These are phyloP conservation scores for Porphyrellus sp. DNA, from an alignment of 1,284 basidiomycete genomes.

Conservation along the genomic window DNA sequence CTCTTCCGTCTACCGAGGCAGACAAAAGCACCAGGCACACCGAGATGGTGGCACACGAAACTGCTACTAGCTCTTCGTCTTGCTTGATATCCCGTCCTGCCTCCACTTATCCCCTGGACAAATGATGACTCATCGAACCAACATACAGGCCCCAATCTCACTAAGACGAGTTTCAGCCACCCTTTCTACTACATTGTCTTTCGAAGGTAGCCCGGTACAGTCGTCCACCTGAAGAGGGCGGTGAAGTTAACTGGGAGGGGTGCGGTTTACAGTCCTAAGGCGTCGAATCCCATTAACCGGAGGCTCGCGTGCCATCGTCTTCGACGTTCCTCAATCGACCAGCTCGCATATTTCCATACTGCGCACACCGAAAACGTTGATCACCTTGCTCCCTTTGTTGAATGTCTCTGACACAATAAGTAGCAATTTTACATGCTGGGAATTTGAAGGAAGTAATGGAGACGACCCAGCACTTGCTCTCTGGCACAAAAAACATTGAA, in stretches of 20 bases:
- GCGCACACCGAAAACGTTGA: conserved; percentile 2
- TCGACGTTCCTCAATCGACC: conserved; percentile 4
- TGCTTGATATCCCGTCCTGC: neutral
- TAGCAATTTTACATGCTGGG: conserved; percentile 10
- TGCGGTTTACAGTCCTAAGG: neutral
- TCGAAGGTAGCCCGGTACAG: neutral
- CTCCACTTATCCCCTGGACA: conserved; percentile 5
- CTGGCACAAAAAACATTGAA: conserved; percentile 25
- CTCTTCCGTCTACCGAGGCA: neutral
- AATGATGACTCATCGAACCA: neutral
- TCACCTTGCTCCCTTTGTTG: conserved; percentile 12
- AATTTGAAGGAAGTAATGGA: conserved; percentile 7
- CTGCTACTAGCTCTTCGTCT: conserved; percentile 7
- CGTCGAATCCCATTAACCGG: neutral
- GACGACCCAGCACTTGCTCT: conserved; percentile 5
- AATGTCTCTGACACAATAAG: conserved; percentile 13
- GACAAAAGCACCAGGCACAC: neutral
- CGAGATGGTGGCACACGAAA: conserved; percentile 15
- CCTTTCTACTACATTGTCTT: conserved; percentile 14
- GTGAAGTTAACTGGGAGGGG: conserved; percentile 1
- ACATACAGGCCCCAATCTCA: neutral
- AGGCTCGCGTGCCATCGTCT: neutral
- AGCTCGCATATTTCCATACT: conserved; percentile 1
- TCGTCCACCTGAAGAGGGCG: conserved; percentile 1
- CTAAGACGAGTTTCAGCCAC: conserved; percentile 2